Conservation (phyloP, 768 basidiomycete genomes). For the Cubamyces sp. region DNA sequence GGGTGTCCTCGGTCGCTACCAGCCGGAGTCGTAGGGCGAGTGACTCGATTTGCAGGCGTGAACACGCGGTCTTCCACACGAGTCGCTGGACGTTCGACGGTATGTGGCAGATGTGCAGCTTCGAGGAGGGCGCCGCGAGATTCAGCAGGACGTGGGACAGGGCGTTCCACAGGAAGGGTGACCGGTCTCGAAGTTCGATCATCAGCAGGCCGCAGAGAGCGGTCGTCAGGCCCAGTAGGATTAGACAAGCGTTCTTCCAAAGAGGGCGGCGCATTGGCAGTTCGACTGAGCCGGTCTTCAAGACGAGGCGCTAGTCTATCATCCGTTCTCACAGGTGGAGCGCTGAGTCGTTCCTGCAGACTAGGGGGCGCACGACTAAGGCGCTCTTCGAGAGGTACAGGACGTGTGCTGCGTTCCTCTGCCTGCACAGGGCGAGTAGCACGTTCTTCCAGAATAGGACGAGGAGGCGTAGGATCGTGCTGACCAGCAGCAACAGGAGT, state of each 20-base stretch:
- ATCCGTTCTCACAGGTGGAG: constrained; percentile 19
- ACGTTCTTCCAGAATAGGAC: constrained; percentile 28
- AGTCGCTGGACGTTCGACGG: neutral
- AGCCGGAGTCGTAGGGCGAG: constrained; percentile 26
- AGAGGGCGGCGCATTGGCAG: constrained; percentile 21
- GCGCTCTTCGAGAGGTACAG: constrained; percentile 31
- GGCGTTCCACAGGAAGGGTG: constrained; percentile 16
- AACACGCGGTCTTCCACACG: constrained; percentile 11
- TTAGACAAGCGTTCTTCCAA: constrained; percentile 32
- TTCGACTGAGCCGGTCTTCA: constrained; percentile 30
- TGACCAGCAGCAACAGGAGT: constrained; percentile 4
- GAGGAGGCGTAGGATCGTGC: constrained; percentile 11
- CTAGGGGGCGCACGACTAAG: constrained; percentile 26
- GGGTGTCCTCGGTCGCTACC: constrained; percentile 33
- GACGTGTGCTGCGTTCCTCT: constrained; percentile 22
- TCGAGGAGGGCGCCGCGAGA: constrained; percentile 24
- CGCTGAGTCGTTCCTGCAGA: constrained; percentile 33
- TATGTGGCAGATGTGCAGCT: constrained; percentile 19
- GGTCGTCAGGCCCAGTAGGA: constrained; percentile 26
- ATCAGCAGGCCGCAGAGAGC: constrained; percentile 23
- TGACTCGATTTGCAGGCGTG: constrained; percentile 17
- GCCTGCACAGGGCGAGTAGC: constrained; percentile 12
- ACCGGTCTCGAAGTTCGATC: constrained; percentile 25
- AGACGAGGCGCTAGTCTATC: constrained; percentile 24
- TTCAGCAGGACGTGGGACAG: constrained; percentile 10